These are phyloP conservation scores for Clohesyomyces aquaticus DNA, from an alignment of 495 filamentous ascomycete species.

Conservation along the genomic window DNA sequence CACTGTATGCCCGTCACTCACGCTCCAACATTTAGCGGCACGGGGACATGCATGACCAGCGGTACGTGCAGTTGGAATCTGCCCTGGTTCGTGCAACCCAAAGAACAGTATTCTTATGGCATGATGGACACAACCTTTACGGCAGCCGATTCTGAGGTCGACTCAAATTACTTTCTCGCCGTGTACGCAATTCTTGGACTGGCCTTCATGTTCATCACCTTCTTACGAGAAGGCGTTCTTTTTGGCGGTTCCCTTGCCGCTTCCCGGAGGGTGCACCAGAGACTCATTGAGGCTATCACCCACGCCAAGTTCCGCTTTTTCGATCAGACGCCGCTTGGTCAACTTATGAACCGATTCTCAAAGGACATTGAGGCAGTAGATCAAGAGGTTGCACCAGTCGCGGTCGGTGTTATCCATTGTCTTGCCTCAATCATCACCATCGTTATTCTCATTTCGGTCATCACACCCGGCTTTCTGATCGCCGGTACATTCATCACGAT, in stretches of 20 bases:
- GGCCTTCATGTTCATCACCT: constrained; percentile 71
- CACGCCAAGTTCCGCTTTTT: constrained; percentile 97
- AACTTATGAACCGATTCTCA: constrained; percentile 98
- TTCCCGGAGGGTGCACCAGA: constrained; percentile 80
- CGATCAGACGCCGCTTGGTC: constrained; percentile 92
- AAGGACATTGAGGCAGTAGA: constrained; percentile 96
- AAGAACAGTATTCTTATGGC: constrained; percentile 21
- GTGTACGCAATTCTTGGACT: constrained; percentile 81
- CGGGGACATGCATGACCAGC: constrained; percentile 46
- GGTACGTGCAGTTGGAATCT: constrained; percentile 52
- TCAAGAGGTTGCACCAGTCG: constrained; percentile 91
- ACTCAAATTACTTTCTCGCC: constrained; percentile 80
- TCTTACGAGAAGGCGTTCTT: constrained; percentile 78
- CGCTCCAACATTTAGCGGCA: constrained; percentile 40
- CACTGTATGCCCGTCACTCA: constrained; percentile 47
- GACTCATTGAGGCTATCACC: constrained; percentile 76
- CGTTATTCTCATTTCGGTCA: constrained; percentile 84
- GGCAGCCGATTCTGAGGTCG: constrained; percentile 57
- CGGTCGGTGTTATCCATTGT: constrained; percentile 74
- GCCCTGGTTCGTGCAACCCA: constrained; percentile 29
- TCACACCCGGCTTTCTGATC: constrained; percentile 91
- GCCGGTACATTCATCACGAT: constrained; percentile 83
- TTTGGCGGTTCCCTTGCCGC: constrained; percentile 93
- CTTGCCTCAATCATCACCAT: constrained; percentile 82
- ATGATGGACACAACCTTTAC: constrained; percentile 25